Evolutionary conservation across 1,284 basidiomycete genomes (phyloP), one percentile per base, ranked within the genome.

Genomic region (Irpex lacteus): DNA sequence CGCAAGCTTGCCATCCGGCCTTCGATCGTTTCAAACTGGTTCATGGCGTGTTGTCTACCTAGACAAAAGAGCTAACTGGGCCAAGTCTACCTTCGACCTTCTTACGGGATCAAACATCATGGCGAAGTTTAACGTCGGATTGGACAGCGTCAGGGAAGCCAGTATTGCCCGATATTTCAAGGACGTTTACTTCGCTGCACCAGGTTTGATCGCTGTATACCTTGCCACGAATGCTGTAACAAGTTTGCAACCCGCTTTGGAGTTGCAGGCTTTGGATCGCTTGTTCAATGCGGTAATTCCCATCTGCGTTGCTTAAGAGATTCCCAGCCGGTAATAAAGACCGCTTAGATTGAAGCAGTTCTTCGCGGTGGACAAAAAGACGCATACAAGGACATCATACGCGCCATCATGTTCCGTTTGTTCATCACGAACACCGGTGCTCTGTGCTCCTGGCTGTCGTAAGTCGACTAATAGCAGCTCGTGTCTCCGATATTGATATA

Each of bases 101-200:
- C 15, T 44, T 15, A 44, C 8, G 11, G 40, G 40, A 44, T 15
- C 15, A 9, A 15, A 44, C 40, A 11, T 44, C 40, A 44, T 9
- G 40, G 11, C 15, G 11, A 44, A 44, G 40, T 44, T 15, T 9
- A 11, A 11, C 40, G 40, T 15, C 8, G 40, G 11, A 44, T 15
- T 44, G 11, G 15, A 44, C 11, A 44, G 15, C 15, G 4, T 44
- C 15, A 44, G 40, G 15, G 40, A 15, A 15, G 8, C 40, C 15
- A 44, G 11, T 18, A 55, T 55, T 37, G 11, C 47, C 38, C 8
- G 36, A 19, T 62, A 56, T 18, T 2, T 62, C 5, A 44, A 8
- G 6, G 60, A 62, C 53, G 53, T 62, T 3, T 62, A 62, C 37
- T 26, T 8, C 15, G 18, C 40, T n/a, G 54, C 15, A 8, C 60